Percentiles rank a stretch among this genome's conserved stretches.
Conservation (phyloP, 257 asterid genomes). For the Nicotiana obtusifolia region DNA sequence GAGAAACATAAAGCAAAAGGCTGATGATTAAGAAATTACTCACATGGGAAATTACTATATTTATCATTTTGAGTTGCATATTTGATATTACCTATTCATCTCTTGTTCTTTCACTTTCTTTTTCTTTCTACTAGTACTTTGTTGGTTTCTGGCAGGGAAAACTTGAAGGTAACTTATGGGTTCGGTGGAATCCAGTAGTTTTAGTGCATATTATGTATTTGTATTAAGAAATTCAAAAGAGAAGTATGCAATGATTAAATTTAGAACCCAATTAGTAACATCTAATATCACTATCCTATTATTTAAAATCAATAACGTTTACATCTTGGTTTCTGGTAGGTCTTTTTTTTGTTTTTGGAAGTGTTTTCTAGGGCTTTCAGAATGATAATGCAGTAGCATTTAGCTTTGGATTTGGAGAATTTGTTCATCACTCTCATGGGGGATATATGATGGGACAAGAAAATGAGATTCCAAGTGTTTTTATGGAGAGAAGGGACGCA, state of each 20-base stretch:
- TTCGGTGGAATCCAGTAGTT: not conserved
- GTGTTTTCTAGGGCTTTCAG: conserved; percentile 16
- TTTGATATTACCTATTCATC: not conserved
- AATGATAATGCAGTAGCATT: conserved; percentile 18
- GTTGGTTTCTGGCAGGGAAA: not conserved
- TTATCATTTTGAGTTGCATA: not conserved
- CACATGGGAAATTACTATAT: not conserved
- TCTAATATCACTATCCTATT: too few species aligned
- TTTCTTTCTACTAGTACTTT: not conserved
- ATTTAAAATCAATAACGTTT: not conserved
- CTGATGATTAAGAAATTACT: not conserved
- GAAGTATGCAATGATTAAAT: too few species aligned
- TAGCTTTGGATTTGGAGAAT: conserved; percentile 12
- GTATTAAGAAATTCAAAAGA: too few species aligned
- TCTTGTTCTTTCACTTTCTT: not conserved
- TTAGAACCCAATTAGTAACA: too few species aligned
- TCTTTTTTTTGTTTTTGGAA: too few species aligned
- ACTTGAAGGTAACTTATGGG: too few species aligned
- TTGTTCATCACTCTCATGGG: not conserved
- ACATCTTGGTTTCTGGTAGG: too few species aligned
- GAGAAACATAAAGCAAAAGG: not conserved
- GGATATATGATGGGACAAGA: conserved; percentile 26
- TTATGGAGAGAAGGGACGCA: conserved; percentile 54
- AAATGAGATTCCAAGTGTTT: conserved; percentile 27
- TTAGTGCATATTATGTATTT: too few species aligned